Evolutionary conservation across 1,139 yeast genomes (phyloP), one percentile per base, ranked within the genome.

Genomic region (Wickerhamiella infanticola): DNA sequence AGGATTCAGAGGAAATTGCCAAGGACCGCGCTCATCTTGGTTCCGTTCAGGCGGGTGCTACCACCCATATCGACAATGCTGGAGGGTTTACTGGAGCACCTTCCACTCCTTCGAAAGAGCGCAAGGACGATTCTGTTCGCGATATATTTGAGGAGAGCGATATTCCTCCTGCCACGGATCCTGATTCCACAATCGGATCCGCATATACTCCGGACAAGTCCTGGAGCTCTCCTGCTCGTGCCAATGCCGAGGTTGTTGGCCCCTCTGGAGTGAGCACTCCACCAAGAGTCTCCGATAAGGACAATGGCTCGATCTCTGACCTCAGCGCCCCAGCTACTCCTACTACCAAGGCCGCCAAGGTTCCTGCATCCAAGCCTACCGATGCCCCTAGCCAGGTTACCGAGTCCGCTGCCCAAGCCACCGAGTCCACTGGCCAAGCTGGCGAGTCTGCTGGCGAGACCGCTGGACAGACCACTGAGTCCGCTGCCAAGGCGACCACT

Each of bases 121-220:
- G 37, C 13, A 13, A 35, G 37, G 13, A 35, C 37, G 3, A 7
- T 13, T 35, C 37, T 9, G 37, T 18, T n/a, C 9, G 37, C 13
- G 37, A n/a, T 24, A 9, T 11, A 18, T 26, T 5, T 13, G 35
- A 9, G 18, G 4, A 3, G 35, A 4, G 27, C 36, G 41, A 29
- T 24, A 24, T 39, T 2, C 41, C 41, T 27, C 41, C 36, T 4
- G 41, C 41, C 41, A 39, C 36, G 5, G 41, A 39, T 26, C 41
- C 40, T 18, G 47, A 47, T 9, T 27, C 45, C 33, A 39, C 36
- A 31, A 13, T 35, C 13, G 39, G 45, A 35, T 35, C 49, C 33
- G 45, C 43, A 33, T 42, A 37, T 25, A 43, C 48, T 9, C 40
- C 44, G n/a, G 48, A 44, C 23, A 35, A 37, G 44, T 13, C 44